Percentiles rank a stretch among this genome's conserved stretches.
Evolutionary conservation across 768 basidiomycete genomes (phyloP).

Genomic region (Guyanaporus albipodus): DNA sequence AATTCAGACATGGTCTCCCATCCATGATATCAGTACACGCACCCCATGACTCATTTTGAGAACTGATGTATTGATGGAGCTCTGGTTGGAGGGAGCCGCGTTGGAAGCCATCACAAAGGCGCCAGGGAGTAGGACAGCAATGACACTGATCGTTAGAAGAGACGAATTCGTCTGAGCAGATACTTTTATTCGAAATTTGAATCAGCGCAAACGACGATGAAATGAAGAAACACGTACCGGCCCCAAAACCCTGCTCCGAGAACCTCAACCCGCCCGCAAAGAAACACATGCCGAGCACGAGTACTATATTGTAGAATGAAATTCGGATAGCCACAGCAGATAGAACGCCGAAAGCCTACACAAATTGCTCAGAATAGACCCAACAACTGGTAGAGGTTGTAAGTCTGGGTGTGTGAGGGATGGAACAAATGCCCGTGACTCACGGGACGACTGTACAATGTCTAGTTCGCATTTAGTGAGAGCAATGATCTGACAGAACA

Average conservation of each 20-base stretch:
- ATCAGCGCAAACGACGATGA: background rate
- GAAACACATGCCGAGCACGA: slow-evolving; percentile 83
- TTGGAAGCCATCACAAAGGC: slow-evolving; percentile 70
- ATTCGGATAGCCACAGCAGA: background rate
- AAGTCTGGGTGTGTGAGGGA: background rate
- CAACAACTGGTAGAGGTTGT: slow-evolving; percentile 52
- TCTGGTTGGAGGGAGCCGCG: slow-evolving; percentile 15
- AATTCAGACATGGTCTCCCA: slow-evolving; percentile 5
- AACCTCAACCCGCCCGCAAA: slow-evolving; percentile 77
- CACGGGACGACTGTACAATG: slow-evolving; percentile 78
- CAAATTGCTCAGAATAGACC: slow-evolving; percentile 78
- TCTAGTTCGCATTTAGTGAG: slow-evolving; percentile 76
- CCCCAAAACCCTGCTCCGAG: slow-evolving; percentile 74
- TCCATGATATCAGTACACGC: slow-evolving; percentile 17
- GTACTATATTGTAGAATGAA: slow-evolving; percentile 41
- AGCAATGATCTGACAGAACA: slow-evolving; percentile 59
- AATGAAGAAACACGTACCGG: slow-evolving; percentile 42
- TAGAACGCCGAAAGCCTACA: slow-evolving; percentile 32
- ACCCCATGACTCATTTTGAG: slow-evolving; percentile 77
- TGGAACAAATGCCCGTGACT: slow-evolving; percentile 21
- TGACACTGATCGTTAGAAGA: slow-evolving; percentile 70
- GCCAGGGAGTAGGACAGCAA: slow-evolving; percentile 72
- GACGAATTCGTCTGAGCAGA: slow-evolving; percentile 73
- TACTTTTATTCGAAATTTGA: slow-evolving; percentile 36
- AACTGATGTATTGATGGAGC: slow-evolving; percentile 42